Evolutionary conservation across 2,329 filamentous ascomycete species (phyloP), one percentile per base, ranked within the genome.

Genomic region (Cladosporium sp.): DNA sequence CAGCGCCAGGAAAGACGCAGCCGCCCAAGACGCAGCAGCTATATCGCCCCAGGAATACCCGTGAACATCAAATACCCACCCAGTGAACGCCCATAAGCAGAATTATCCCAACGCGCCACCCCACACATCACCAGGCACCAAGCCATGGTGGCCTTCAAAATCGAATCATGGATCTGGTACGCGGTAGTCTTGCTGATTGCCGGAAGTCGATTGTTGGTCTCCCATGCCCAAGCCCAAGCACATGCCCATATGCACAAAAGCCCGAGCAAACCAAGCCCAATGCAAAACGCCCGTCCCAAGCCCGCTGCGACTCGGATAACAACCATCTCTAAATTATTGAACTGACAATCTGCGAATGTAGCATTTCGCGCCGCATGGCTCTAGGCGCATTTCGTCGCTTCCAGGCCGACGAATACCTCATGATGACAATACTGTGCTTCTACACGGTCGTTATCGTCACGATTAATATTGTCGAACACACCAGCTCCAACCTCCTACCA

Each of bases 351-450:
- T 25, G 21, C 53, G 54, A 54, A 56, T 32, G 67, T 63, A 82
- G 79, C 39, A 76, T 79, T 34, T 83, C 82, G 13, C 77, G 81
- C 34, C 76, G 74, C 23, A 75, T 82, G 39, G 75, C 79, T 11
- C 77, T 86, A 32, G 79, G 83, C 18, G 80, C 81, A 46, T 75
- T 81, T 69, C 78, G 75, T 49, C 77, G 77, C 7, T 80, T 86
- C n/a, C 82, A 85, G 69, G 70, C 81, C 28, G 86, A 88, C 69
- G 86, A 88, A 71, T 86, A 82, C 70, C 76, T 85, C 26, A 88
- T 88, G 84, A 49, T 83, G 10, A 77, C 86, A 63, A 80, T 83
- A 8, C 76, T 83, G 67, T 77, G 76, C 14, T 76, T 76, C 57
- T 84, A 87, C 66, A 84, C 82, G 34, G 77, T 78, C 5, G 77